Conservation (phyloP, 1,284 basidiomycete species). For the Tilletia setariae region DNA sequence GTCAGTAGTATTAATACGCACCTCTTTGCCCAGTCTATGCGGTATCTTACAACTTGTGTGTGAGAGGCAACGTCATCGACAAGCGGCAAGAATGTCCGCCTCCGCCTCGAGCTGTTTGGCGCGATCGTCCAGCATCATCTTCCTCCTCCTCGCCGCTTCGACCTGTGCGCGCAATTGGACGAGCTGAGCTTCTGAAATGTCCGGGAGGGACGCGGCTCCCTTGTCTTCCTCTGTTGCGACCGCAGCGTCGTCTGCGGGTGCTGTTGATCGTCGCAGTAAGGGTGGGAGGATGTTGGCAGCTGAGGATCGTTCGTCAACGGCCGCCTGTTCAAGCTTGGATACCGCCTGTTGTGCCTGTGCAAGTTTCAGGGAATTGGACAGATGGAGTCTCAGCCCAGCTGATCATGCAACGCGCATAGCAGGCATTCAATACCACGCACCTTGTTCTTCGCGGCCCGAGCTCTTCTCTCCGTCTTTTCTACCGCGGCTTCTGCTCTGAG, state of each 20-base stretch:
- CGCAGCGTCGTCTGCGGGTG: not conserved
- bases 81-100: constrained; percentile 5
- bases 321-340: not conserved
- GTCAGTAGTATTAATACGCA: too few relatives aligned
- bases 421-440: too few relatives aligned
- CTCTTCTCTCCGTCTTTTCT: constrained; percentile 18
- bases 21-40: too few relatives aligned
- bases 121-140: not conserved
- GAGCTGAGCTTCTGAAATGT: constrained; percentile 7
- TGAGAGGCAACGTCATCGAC: not conserved
- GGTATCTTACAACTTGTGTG: too few relatives aligned
- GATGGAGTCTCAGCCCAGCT: not conserved
- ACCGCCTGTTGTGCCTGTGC: constrained; percentile 2
- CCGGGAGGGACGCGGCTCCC: not conserved
- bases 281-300: not conserved
- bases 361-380: not conserved
- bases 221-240: too few relatives aligned
- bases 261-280: not conserved
- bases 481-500: constrained; percentile 20
- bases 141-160: not conserved
- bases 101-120: constrained; percentile 12
- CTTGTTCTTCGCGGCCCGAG: constrained; percentile 18
- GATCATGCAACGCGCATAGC: not conserved
- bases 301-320: not conserved
- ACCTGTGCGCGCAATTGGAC: constrained; percentile 1